Evolutionary conservation across 2,329 filamentous ascomycete species (phyloP).

Genomic region (Hirsutella rhossiliensis): DNA sequence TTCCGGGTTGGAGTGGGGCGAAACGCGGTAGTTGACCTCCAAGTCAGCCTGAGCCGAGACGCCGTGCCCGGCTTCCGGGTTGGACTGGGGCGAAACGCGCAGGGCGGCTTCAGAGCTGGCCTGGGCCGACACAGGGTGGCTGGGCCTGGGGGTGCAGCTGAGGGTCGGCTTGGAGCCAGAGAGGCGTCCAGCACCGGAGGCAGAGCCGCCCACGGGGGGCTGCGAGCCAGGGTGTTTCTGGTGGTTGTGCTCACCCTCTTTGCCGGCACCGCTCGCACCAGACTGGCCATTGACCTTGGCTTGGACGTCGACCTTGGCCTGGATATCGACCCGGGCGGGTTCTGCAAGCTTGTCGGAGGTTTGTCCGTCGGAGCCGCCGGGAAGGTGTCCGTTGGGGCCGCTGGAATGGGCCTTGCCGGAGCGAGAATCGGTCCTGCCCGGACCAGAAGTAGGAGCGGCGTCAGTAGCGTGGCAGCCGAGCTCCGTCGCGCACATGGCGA

Average conservation of each 20-base stretch:
- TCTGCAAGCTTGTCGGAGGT: neutral
- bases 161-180: neutral
- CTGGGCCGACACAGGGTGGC: neutral
- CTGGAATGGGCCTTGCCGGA: neutral
- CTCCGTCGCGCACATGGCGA: neutral
- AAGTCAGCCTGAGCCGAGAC: neutral
- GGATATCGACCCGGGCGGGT: neutral
- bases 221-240: neutral
- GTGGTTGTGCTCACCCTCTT: neutral
- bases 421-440: neutral
- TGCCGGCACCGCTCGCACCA: neutral
- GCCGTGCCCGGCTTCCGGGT: neutral
- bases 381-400: neutral
- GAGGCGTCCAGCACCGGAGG: neutral
- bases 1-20: neutral
- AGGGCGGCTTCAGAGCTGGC: neutral
- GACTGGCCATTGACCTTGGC: neutral
- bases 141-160: neutral
- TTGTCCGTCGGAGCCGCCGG: neutral
- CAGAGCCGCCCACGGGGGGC: neutral
- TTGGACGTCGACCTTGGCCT: neutral
- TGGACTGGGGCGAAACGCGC: neutral
- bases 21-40: neutral
- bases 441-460: neutral
- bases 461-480: neutral